These are phyloP conservation scores for Amaranthus cruentus DNA, from an alignment of 148 eudicot species.

Conservation along the genomic window DNA sequence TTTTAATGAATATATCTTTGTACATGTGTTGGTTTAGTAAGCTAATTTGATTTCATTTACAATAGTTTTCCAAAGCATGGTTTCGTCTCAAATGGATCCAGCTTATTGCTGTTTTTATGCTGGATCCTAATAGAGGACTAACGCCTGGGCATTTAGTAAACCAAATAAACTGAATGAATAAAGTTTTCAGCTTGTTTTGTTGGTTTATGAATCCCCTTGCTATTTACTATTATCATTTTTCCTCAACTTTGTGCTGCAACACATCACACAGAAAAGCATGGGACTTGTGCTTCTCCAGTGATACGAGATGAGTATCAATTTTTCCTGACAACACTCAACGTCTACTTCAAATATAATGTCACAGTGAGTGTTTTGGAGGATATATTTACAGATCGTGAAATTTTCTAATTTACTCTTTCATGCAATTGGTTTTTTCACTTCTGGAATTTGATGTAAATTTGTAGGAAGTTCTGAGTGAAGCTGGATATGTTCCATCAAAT, in stretches of 20 bases:
- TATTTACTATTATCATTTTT: conserved; percentile 2
- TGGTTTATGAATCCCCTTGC: conserved; percentile 3
- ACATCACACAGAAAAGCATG: conserved; percentile 76
- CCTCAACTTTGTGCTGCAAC: conserved; percentile 14
- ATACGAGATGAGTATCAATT: conserved; percentile 58
- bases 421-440: conserved; percentile 4
- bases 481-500: conserved; percentile 85
- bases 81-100: not conserved
- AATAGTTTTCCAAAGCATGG: not conserved
- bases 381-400: not conserved
- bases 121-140: not conserved
- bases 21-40: too few species aligned
- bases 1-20: not conserved
- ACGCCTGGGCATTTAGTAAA: not conserved
- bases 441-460: conserved; percentile 8
- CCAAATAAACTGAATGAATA: not conserved
- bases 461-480: conserved; percentile 75
- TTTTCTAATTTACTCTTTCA: not conserved
- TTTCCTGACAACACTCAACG: conserved; percentile 59
- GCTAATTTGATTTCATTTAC: too few species aligned
- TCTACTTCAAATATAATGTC: conserved; percentile 87
- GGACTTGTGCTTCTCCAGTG: conserved; percentile 75
- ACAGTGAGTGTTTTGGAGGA: conserved; percentile 50
- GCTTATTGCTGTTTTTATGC: not conserved
- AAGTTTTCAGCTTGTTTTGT: not conserved